Conservation (phyloP, 805 yeast species). For the Lipomyces anomalus region DNA sequence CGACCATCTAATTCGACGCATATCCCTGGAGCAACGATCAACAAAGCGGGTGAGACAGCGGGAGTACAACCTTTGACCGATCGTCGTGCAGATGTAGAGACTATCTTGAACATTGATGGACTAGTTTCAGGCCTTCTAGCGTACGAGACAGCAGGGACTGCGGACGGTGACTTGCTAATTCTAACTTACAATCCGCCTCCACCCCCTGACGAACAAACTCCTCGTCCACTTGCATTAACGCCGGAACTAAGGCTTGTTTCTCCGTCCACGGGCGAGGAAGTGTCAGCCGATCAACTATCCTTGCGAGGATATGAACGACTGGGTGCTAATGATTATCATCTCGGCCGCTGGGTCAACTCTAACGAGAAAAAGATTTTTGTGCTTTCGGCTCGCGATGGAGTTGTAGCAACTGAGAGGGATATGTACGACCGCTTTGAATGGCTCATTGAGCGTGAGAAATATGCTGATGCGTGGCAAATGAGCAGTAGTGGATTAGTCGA, state of each 20-base stretch:
- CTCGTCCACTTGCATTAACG: constrained; percentile 36
- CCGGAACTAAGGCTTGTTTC: constrained; percentile 76
- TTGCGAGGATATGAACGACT: constrained; percentile 51
- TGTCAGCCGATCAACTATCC: constrained; percentile 72
- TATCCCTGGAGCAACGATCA: too few relatives aligned
- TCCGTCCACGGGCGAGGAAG: constrained; percentile 60
- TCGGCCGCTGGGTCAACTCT: constrained; percentile 44
- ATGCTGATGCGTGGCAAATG: constrained; percentile 71
- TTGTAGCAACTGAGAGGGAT: constrained; percentile 66
- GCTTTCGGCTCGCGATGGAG: constrained; percentile 75
- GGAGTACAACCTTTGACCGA: constrained; percentile 10
- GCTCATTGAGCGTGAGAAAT: constrained; percentile 53
- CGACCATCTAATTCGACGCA: too few relatives aligned
- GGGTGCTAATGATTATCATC: constrained; percentile 75
- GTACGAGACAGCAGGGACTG: too few relatives aligned
- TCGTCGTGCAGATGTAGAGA: constrained; percentile 23
- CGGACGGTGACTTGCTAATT: constrained; percentile 64
- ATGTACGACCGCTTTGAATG: constrained; percentile 66
- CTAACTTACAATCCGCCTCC: constrained; percentile 40
- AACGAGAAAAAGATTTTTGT: constrained; percentile 50
- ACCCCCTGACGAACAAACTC: constrained; percentile 9
- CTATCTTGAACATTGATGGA: constrained; percentile 36
- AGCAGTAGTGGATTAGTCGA: constrained; percentile 54
- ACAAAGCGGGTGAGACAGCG: constrained; percentile 2
- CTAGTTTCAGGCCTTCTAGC: constrained; percentile 72